phyloP scores from a whole-genome alignment of 139 green algal genomes.

The Nannochloris sp. region DNA sequence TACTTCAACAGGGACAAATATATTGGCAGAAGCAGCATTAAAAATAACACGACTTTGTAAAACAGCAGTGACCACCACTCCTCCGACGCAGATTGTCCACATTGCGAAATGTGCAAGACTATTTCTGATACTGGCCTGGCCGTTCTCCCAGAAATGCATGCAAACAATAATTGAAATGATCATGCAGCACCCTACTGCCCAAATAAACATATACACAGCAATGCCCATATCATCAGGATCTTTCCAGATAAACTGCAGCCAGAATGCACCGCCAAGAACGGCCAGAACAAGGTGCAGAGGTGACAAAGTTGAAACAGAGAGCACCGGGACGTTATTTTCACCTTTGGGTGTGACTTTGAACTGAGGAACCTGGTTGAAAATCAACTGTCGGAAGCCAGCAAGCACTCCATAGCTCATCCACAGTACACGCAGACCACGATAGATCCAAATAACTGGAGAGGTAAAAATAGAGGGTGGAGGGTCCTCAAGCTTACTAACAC shows the following conservation, averaged over 20 bases:
- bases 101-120: not conserved
- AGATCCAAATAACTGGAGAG: not conserved
- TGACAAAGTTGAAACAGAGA: not conserved
- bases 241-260: not conserved
- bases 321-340: not conserved
- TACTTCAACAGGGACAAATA: not conserved
- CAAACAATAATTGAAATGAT: not conserved
- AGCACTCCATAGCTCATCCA: not conserved
- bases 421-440: not conserved
- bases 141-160: not conserved
- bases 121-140: not conserved
- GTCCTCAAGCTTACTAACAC: not conserved
- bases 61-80: not conserved
- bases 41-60: not conserved
- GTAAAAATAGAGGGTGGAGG: not conserved
- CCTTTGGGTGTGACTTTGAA: not conserved
- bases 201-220: not conserved
- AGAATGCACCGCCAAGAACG: not conserved
- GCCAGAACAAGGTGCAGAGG: not conserved
- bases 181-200: no score
- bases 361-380: not conserved
- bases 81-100: not conserved
- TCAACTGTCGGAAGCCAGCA: not conserved
- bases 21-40: not conserved
- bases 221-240: not conserved